Base-by-base conservation (phyloP, 2,329 filamentous ascomycete genomes). In the Monosporascus sp. region DNA sequence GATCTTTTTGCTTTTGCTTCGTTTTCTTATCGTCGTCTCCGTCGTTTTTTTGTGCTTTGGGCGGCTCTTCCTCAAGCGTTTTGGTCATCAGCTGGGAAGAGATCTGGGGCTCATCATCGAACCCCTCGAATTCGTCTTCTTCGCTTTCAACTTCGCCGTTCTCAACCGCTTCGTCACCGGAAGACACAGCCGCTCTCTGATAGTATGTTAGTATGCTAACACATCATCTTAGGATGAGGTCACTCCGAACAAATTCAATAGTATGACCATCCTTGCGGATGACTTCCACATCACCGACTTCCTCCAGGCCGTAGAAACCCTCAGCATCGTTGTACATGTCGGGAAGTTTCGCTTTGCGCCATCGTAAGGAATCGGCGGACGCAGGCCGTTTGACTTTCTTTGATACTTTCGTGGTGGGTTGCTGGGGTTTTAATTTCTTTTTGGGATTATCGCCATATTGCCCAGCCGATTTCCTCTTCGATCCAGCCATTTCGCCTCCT, bases 251-350 rank as follows among this genome's bases (percentile, higher is more conserved):
- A 70, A 87, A 86, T 63, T 80, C 75, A 27, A 86, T 70, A 6
- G 74, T 78, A 50, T 67, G 66, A 47, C 78, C 73, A 7, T 84
- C 84, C 31, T 86, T 78, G 57, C 80, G 82, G 43, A 96, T 76
- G n/a, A 99, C 79, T 31, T 96, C 89, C 1, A 99, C 89, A 50
- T 89, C 91, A 17, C 96, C 89, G 47, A 97, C 87, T 64, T 97
- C 92, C 65, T 99, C 91, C 2, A 99, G 74, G 0, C 89, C 91
- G 63, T 87, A 95, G 69, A 99, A 97, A 0, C 94, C 94, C 59
- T 95, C 91, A n/a, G 89, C 89, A 72, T 97, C 90, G 46, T 93
- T 85, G 62, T 92, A 78, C 66, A 88, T 85, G 65, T 92, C 88
- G 7, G 90, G 89, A 3, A 94, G 83, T 20, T 83, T 76, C 11